Evolutionary conservation across 345 rosid species (phyloP), one percentile per base, ranked within the genome.

Genomic region (Linum tenue): DNA sequence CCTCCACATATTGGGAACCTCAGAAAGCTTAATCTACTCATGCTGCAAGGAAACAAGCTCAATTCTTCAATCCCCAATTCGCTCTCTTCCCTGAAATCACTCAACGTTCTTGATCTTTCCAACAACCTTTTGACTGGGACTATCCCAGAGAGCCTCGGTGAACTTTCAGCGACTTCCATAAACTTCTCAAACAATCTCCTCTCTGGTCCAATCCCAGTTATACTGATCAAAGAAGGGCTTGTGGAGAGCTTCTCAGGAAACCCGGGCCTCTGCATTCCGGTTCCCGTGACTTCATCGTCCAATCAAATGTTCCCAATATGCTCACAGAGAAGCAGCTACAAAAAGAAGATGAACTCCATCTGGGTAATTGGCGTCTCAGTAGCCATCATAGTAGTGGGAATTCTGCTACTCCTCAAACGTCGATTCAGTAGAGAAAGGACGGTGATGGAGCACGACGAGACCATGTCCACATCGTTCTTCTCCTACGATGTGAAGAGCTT

Each of bases 101-200:
- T 90, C 67, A 90, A 88, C 63, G 90, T 92, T 68, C 96, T 92
- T 55, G 98, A 92, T 72, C 84, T 92, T 22, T 87, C 98, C 39
- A 74, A 76, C 77, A 92, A 92, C 67, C 79, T 55, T 55, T 78
- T 89, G 66, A 83, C 88, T 0, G 97, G 98, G 48, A 73, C 66
- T 39, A 86, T 90, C 73, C 97, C 98, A 3, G 85, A 86, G 55
- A 67, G 83, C 65, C 83, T 92, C 39, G 59, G 79, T 3, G 82
- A 79, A 35, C 63, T 92, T 76, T 72, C 85, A 72, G 92, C 94
- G 3, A 92, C 84, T 65, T 87, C 94, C 8, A 78, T 90, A 64
- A 85, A 87, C 73, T 87, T 90, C 70, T 78, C 97, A 12, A 85
- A 81, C 80, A 92, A 92, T 73, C 72, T 60, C 35, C 94, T 92